These are phyloP conservation scores for Tilletia walkeri DNA, from an alignment of 1,284 basidiomycete genomes.

Conservation along the genomic window DNA sequence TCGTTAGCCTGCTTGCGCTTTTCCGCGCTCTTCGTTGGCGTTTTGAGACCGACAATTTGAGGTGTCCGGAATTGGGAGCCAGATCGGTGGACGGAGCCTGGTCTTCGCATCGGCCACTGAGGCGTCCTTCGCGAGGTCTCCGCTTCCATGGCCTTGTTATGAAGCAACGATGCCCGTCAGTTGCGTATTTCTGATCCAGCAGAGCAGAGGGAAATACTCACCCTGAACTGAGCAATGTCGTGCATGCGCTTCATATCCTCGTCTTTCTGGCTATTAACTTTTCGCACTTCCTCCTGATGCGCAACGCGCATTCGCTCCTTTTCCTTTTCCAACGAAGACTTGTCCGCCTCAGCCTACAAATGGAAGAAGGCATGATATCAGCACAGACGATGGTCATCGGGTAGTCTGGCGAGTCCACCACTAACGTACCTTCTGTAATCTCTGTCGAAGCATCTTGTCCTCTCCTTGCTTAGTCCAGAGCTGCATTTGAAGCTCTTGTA, in stretches of 20 bases:
- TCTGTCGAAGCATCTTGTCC: constrained; percentile 17
- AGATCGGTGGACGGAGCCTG: constrained; percentile 6
- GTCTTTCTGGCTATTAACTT: constrained; percentile 9
- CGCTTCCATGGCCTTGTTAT: constrained; percentile 10
- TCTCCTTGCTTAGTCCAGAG: constrained; percentile 13
- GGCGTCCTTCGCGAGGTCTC: constrained; percentile 10
- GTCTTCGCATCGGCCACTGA: not conserved
- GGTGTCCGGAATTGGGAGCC: constrained; percentile 15
- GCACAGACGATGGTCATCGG: too few species aligned
- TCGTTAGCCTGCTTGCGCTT: not conserved
- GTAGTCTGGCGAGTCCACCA: too few species aligned
- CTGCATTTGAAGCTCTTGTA: not conserved
- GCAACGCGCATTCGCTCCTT: not conserved
- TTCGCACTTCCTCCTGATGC: constrained; percentile 5
- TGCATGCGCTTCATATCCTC: constrained; percentile 16
- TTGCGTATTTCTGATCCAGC: not conserved
- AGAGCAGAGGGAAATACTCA: not conserved
- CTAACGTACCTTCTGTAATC: not conserved
- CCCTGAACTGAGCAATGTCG: constrained; percentile 13
- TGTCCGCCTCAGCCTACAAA: not conserved
- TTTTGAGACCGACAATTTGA: not conserved
- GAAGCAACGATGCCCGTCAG: not conserved
- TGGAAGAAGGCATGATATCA: not conserved
- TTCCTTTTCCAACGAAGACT: not conserved
- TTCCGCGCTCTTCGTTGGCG: constrained; percentile 16